phyloP scores from a whole-genome alignment of 2,329 filamentous ascomycete species.

The Fusarium beomiforme region DNA sequence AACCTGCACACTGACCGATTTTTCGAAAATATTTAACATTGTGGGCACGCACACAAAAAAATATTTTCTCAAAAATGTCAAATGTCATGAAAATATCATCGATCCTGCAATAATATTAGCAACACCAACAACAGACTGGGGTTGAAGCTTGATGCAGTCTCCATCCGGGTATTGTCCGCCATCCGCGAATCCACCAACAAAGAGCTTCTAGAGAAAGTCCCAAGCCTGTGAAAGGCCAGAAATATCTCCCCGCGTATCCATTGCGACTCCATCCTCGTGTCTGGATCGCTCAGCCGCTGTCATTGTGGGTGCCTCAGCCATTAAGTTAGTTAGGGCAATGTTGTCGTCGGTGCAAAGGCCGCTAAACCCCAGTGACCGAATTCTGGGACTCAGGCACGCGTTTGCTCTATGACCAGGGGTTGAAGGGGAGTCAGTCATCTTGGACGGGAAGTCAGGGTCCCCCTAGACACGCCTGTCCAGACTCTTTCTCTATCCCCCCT shows the following conservation, averaged over 20 bases:
- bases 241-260: conserved; percentile 35
- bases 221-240: conserved; percentile 33
- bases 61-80: conserved; percentile 7
- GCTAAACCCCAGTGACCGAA: conserved; percentile 46
- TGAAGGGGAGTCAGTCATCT: conserved; percentile 13
- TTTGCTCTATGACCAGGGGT: conserved; percentile 29
- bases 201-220: not conserved
- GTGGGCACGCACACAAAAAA: conserved; percentile 33
- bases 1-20: conserved; percentile 21
- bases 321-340: conserved; percentile 46
- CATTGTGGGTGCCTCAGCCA: conserved; percentile 41
- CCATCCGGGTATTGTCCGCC: conserved; percentile 37
- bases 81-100: conserved; percentile 26
- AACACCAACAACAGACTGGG: conserved; percentile 25
- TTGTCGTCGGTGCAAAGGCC: conserved; percentile 41
- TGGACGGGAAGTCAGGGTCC: conserved; percentile 32
- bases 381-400: conserved; percentile 45
- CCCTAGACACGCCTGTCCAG: conserved; percentile 27
- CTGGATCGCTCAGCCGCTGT: conserved; percentile 44
- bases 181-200: conserved; percentile 39
- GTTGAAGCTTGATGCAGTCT: conserved; percentile 32
- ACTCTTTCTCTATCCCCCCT: conserved; percentile 13
- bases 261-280: conserved; percentile 33
- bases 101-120: conserved; percentile 26
- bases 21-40: conserved; percentile 20